Base-by-base conservation (phyloP, 139 green algal species). In the Chlorella sp. region DNA sequence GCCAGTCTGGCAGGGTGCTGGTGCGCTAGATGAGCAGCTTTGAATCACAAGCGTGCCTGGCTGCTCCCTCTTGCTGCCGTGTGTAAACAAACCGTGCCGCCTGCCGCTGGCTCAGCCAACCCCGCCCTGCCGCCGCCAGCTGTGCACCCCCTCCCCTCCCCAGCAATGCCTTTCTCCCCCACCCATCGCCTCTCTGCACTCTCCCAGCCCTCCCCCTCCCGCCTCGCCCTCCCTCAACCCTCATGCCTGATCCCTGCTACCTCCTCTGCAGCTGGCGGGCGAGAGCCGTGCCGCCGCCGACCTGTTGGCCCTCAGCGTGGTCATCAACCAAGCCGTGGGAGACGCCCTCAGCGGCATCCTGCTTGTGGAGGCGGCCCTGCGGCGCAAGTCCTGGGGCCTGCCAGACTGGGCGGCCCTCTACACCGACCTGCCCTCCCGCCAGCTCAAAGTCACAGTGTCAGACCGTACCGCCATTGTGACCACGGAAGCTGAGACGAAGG, bases 301-400 rank as follows among this genome's bases (percentile, higher is more conserved):
- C 4, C 89, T 98, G 86, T 91, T 98, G 40, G 91, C 93, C 40
- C 91, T 98, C n/a, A 88, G 77, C 34, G 86, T 91, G 14, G 79
- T 98, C 11, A 95, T 98, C 86, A 99, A 99, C 91, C 97, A 99
- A 92, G 95, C 96, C 34, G 96, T 99, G 21, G 98, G 98, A 0
- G 98, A 99, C 91, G 98, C 97, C 0, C 82, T 99, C 28, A 96
- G 91, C 36, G 95, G 94, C 36, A 85, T 99, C 2, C 93, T 99
- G 84, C 88, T 99, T 88, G 97, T 99, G 37, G 97, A 99, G 87
- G 95, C 92, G 21, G 94, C 98, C 7, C 90, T 99, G 24, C 92
- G 94, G 89, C 94, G 91, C 21, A 80, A n/a, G 81, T 88, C 89
- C 24, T 97, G 94, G 94, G 90, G 60, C 34, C 81, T 98, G 40